phyloP scores from a whole-genome alignment of 169 alveolate genomes.

The Condylostoma magnum region DNA sequence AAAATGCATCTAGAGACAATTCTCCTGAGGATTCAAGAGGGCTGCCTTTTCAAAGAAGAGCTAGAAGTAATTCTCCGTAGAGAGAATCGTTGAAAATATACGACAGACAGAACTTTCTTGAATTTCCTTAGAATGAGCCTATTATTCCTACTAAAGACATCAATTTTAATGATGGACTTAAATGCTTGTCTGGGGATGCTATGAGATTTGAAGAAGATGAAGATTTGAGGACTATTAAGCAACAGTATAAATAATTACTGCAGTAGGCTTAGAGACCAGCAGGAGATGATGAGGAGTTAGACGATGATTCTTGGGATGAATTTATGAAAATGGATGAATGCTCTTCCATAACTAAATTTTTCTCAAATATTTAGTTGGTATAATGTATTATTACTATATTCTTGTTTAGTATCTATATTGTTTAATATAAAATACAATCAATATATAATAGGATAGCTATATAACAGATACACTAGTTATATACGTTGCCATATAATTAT shows the following conservation, averaged over 20 bases:
- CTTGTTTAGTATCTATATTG: too few species aligned
- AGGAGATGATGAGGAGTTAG: not conserved
- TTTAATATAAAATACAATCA: too few species aligned
- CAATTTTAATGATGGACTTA: too few species aligned
- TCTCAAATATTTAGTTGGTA: too few species aligned
- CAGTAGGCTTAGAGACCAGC: not conserved
- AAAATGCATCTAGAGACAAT: conserved; percentile 6
- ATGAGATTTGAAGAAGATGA: conserved; percentile 4
- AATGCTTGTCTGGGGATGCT: not conserved
- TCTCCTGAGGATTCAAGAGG: not conserved
- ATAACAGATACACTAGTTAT: too few species aligned
- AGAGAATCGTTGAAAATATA: conserved; percentile 9
- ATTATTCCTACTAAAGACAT: not conserved
- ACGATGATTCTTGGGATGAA: conserved; percentile 4
- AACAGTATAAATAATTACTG: conserved; percentile 8
- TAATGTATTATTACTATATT: too few species aligned
- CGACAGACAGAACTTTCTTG: not conserved
- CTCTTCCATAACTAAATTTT: too few species aligned
- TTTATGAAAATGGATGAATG: too few species aligned
- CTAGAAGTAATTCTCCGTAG: conserved; percentile 24
- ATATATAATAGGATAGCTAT: too few species aligned
- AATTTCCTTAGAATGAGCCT: conserved; percentile 7
- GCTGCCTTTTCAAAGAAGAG: conserved; percentile 25
- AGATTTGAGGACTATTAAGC: conserved; percentile 4
- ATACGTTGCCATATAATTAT: too few species aligned